Base-by-base conservation (phyloP, 805 yeast species). In the Henningerozyma blattae region DNA sequence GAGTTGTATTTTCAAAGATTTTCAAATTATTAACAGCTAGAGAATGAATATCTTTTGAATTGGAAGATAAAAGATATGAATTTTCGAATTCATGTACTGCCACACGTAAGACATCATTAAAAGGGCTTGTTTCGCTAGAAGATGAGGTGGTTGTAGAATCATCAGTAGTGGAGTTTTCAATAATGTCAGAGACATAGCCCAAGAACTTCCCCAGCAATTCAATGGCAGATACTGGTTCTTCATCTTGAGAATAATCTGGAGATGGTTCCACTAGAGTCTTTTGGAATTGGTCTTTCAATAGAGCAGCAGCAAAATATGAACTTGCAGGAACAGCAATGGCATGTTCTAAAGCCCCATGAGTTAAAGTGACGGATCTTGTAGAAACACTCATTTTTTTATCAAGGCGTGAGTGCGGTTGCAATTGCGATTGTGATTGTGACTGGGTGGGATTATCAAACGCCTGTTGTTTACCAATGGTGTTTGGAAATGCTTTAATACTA, bases 311-410 rank as follows among this genome's bases (percentile, higher is more conserved):
- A 49, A 85, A 73, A 53, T 82, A 80, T 35, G 77, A 68, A 36
- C 75, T 72, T 27, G 91, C 76, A 32, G 97, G 95, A 36, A 91
- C 86, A 50, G 87, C 68, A 34, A 89, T 65, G 15, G 89, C 79
- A 58, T 86, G 85, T 65, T 89, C 97, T 37, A 89, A 73, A 15
- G 82, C 64, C 38, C 95, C 96, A 53, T 85, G 94, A 38, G 77
- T 62, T 48, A 91, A 68, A 35, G 77, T 77, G 54, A 91, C 69
- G 24, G 97, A 95, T 64, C 97, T 75, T 47, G 72, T 57, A 13
- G 81, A 64, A 20, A 34, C 34, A 31, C 32, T 38, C 40, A 37
- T 37, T 17, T 26, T 35, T 12, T 22, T 30, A 19, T 24, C 13
- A n/a, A n/a, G n/a, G n/a, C 28, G 17, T 28, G n/a, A n/a, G n/a